A percentile compares a stretch with the other conserved stretches of the same genome.
Conservation (phyloP, 495 filamentous ascomycete genomes). For the Penicillium flavigenum region DNA sequence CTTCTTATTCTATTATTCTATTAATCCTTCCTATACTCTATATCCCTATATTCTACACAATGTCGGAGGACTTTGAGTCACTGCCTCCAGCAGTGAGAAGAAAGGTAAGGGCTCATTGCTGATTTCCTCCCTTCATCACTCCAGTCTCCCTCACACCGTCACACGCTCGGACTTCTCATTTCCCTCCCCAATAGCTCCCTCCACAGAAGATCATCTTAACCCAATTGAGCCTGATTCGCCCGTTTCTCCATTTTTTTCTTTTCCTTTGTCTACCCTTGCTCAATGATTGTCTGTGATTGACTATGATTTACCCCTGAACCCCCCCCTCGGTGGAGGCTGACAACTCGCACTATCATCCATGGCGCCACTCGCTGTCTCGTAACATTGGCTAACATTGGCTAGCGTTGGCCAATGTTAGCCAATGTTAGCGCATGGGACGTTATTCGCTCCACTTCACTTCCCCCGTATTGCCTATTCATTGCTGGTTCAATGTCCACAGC, state of each 20-base stretch:
- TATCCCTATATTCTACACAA: neutral
- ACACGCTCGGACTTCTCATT: neutral
- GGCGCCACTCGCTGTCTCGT: conserved; percentile 16
- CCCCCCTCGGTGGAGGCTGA: conserved; percentile 18
- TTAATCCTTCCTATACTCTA: neutral
- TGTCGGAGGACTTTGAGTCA: conserved; percentile 32
- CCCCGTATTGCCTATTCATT: conserved; percentile 6
- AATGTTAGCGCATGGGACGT: conserved; percentile 8
- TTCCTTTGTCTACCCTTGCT: neutral
- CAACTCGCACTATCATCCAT: conserved; percentile 32
- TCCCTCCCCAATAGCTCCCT: conserved; percentile 2
- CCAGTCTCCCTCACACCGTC: neutral
- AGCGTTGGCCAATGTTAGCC: neutral
- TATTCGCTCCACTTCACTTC: conserved; percentile 9
- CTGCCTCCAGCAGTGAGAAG: conserved; percentile 37
- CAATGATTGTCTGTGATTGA: neutral
- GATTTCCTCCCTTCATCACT: neutral
- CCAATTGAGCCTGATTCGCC: neutral
- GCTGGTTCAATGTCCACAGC: conserved; percentile 19
- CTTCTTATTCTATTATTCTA: too few relatives aligned
- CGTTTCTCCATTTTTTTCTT: conserved; percentile 7
- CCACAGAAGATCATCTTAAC: conserved; percentile 1
- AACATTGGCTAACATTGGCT: conserved; percentile 9
- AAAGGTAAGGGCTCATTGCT: conserved; percentile 33
- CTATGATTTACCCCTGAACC: conserved; percentile 17